Percentiles rank a stretch among this genome's conserved stretches.
Evolutionary conservation across 1,284 basidiomycete species (phyloP).

Genomic region (Cutaneotrichosporon cavernicola): DNA sequence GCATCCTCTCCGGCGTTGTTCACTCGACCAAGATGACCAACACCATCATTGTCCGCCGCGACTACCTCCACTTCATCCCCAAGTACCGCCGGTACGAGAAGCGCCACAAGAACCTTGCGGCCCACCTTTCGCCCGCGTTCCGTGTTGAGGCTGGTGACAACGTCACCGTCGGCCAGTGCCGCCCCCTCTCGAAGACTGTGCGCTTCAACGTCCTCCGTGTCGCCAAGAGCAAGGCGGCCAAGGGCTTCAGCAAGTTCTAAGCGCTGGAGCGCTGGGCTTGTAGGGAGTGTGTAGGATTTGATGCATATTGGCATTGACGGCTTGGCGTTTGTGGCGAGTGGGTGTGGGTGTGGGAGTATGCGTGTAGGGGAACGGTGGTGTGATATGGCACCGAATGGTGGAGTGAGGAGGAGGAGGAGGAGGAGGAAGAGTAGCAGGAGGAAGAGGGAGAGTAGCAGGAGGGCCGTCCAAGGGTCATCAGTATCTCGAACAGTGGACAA

Average conservation of each 20-base stretch:
- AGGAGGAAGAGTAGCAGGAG: too few relatives aligned
- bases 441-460: too few relatives aligned
- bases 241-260: constrained; percentile 94
- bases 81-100: constrained; percentile 99
- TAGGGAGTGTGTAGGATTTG: constrained; percentile 23
- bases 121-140: constrained; percentile 97
- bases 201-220: constrained; percentile 97
- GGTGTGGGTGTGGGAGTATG: background rate
- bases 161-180: constrained; percentile 98
- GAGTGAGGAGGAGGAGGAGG: too few relatives aligned
- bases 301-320: constrained; percentile 25
- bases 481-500: too few relatives aligned
- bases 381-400: too few relatives aligned
- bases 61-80: constrained; percentile 96
- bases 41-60: constrained; percentile 95
- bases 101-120: constrained; percentile 97
- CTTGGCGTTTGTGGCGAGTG: background rate
- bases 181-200: constrained; percentile 98
- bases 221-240: constrained; percentile 79
- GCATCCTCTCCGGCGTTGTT: constrained; percentile 95
- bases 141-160: constrained; percentile 89
- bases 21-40: constrained; percentile 98
- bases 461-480: too few relatives aligned
- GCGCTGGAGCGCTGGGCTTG: constrained; percentile 14
- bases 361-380: too few relatives aligned